A percentile compares a stretch with the other conserved stretches of the same genome.
phyloP scores from a whole-genome alignment of 2,329 filamentous ascomycete genomes.

The Scedosporium boydii region DNA sequence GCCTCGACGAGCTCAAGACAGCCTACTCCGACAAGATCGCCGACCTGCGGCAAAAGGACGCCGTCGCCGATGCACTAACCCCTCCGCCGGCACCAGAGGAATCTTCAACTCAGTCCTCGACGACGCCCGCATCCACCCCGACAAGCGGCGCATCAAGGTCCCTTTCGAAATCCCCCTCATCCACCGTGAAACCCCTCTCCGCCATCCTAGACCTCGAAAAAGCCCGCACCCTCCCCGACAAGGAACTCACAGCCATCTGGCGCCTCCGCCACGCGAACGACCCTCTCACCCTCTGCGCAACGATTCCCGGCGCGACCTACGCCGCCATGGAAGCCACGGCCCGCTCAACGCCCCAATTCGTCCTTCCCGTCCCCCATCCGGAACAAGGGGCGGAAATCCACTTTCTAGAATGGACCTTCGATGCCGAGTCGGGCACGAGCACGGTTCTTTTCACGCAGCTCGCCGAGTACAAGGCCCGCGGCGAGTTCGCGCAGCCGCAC shows the following conservation, averaged over 20 bases:
- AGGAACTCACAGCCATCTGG: conserved; percentile 85
- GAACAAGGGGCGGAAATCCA: conserved; percentile 77
- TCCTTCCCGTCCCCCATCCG: conserved; percentile 71
- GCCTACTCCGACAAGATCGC: conserved; percentile 81
- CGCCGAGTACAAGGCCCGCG: conserved; percentile 83
- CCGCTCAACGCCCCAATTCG: conserved; percentile 72
- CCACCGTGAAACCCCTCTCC: conserved; percentile 34
- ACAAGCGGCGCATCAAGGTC: conserved; percentile 17
- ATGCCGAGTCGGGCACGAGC: conserved; percentile 50
- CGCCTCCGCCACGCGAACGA: conserved; percentile 72
- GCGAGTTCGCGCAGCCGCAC: conserved; percentile 83
- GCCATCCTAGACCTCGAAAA: conserved; percentile 70
- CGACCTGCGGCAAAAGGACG: conserved; percentile 57
- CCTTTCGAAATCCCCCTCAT: conserved; percentile 20
- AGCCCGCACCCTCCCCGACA: conserved; percentile 57
- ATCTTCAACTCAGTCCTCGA: conserved; percentile 12
- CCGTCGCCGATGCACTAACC: conserved; percentile 23
- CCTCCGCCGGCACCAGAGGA: conserved; percentile 13
- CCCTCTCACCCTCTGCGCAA: conserved; percentile 70
- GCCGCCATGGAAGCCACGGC: conserved; percentile 61
- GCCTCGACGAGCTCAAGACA: conserved; percentile 67
- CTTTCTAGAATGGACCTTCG: conserved; percentile 94
- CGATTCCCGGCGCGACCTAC: conserved; percentile 68
- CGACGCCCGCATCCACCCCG: conserved; percentile 16
- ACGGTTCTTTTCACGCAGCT: conserved; percentile 90